Evolutionary conservation across 345 rosid genomes (phyloP).

Genomic region (Hirschfeldia incana): DNA sequence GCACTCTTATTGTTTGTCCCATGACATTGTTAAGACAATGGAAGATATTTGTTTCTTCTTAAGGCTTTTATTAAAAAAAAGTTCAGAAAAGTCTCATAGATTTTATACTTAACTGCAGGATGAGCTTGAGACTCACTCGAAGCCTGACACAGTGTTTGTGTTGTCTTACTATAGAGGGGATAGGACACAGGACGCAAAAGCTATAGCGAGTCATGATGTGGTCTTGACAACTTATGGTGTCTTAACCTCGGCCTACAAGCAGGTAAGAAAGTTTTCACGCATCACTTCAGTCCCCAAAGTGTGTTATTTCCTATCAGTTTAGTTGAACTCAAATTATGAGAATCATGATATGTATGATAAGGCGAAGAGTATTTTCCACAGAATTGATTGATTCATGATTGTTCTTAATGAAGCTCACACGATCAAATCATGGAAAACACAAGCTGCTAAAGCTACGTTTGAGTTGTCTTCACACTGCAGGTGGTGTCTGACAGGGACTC

Average conservation of each 20-base stretch:
- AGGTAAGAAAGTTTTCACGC: conserved; percentile 39
- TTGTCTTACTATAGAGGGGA: conserved; percentile 68
- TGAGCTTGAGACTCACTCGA: conserved; percentile 68
- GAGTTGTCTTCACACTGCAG: conserved; percentile 56
- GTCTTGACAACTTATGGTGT: conserved; percentile 76
- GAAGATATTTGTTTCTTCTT: conserved; percentile 46
- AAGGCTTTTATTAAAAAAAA: neutral
- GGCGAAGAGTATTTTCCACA: conserved; percentile 52
- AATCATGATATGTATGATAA: conserved; percentile 40
- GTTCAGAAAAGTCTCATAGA: neutral
- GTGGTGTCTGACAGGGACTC: conserved; percentile 82
- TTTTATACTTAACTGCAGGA: conserved; percentile 43
- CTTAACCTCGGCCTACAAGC: conserved; percentile 55
- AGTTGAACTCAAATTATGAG: neutral
- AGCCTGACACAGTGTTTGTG: conserved; percentile 48
- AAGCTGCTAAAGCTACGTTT: conserved; percentile 57
- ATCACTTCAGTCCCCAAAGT: neutral
- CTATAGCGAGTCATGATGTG: conserved; percentile 54
- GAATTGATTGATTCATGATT: conserved; percentile 64
- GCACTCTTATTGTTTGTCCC: conserved; percentile 73
- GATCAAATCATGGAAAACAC: conserved; percentile 57
- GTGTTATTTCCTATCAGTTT: neutral
- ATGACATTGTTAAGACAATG: conserved; percentile 76
- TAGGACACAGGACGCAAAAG: conserved; percentile 52
- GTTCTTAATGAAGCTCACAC: conserved; percentile 77